Evolutionary conservation across 306 rosid genomes (phyloP).

Genomic region (Medicago lupulina): DNA sequence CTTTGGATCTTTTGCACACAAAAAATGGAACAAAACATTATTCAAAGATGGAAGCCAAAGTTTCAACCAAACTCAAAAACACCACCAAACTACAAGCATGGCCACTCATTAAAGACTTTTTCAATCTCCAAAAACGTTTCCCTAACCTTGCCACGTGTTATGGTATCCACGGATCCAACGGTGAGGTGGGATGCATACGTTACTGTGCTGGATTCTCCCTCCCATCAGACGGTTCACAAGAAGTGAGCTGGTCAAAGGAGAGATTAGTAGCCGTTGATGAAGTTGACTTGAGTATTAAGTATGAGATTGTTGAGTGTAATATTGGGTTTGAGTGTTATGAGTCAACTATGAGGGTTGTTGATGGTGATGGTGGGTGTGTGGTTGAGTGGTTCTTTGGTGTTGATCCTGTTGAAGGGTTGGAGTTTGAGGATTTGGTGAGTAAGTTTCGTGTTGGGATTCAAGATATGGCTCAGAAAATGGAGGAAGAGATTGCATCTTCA

Average conservation of each 20-base stretch:
- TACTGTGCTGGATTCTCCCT: conserved; percentile 61
- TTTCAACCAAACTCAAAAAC: conserved; percentile 32
- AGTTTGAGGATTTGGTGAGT: conserved; percentile 40
- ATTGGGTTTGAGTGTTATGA: conserved; percentile 60
- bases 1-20: background rate
- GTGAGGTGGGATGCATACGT: conserved; percentile 65
- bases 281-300: conserved; percentile 38
- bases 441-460: conserved; percentile 51
- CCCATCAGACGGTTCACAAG: conserved; percentile 37
- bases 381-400: conserved; percentile 62
- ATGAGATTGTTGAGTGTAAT: conserved; percentile 62
- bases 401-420: conserved; percentile 55
- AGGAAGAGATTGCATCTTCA: conserved; percentile 37
- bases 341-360: conserved; percentile 45
- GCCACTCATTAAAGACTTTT: conserved; percentile 65
- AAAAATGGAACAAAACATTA: conserved; percentile 31
- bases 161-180: conserved; percentile 58
- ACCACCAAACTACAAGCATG: conserved; percentile 50
- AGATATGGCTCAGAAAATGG: conserved; percentile 53
- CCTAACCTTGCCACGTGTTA: conserved; percentile 56
- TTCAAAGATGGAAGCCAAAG: conserved; percentile 55
- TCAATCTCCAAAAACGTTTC: conserved; percentile 64
- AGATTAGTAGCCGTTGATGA: conserved; percentile 57
- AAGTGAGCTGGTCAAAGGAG: conserved; percentile 65
- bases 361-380: conserved; percentile 37